phyloP scores from a whole-genome alignment of 2,329 filamentous ascomycete species.

The Thelonectria olida region DNA sequence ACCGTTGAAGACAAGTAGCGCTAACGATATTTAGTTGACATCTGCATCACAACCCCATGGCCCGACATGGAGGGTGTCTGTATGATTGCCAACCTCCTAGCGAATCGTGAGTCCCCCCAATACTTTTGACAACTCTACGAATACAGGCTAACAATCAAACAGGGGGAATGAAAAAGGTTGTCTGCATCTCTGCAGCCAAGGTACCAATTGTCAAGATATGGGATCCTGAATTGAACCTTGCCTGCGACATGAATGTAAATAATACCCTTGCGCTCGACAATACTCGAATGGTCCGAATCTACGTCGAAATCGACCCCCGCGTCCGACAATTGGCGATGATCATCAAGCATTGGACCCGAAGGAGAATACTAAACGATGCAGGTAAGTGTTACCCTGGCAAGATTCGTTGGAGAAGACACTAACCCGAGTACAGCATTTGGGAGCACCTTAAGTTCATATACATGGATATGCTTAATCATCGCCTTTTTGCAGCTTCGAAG shows the following conservation, averaged over 20 bases:
- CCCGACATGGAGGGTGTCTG: constrained; percentile 90
- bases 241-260: constrained; percentile 99
- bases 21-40: constrained; percentile 74
- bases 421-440: constrained; percentile 73
- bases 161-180: constrained; percentile 97
- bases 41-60: constrained; percentile 94
- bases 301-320: constrained; percentile 90
- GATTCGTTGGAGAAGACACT: constrained; percentile 15
- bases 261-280: constrained; percentile 95
- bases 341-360: constrained; percentile 96
- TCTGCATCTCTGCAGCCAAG: constrained; percentile 93
- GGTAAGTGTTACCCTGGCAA: constrained; percentile 65
- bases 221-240: constrained; percentile 90
- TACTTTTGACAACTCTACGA: neutral
- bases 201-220: constrained; percentile 99
- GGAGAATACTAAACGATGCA: constrained; percentile 92
- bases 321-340: constrained; percentile 95
- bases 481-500: constrained; percentile 91
- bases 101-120: constrained; percentile 72
- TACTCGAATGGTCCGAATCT: constrained; percentile 96
- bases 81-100: constrained; percentile 85
- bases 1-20: neutral
- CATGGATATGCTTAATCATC: constrained; percentile 98
- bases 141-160: constrained; percentile 44
- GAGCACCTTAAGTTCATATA: constrained; percentile 96